These are phyloP conservation scores for Moricandia arvensis DNA, from an alignment of 345 rosid genomes.

Conservation along the genomic window DNA sequence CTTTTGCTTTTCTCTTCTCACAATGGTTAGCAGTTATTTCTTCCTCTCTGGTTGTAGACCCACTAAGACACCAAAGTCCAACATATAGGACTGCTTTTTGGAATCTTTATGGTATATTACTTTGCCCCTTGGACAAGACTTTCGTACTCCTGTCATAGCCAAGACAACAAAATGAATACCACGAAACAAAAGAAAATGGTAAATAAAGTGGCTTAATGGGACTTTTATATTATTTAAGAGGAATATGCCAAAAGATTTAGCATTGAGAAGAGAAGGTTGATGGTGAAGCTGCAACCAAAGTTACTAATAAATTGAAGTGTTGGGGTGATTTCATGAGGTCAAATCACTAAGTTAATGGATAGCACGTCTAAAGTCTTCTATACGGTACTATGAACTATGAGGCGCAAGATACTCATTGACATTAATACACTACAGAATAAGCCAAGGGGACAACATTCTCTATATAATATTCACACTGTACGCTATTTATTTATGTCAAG, in stretches of 20 bases:
- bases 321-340: not conserved
- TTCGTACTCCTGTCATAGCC: not conserved
- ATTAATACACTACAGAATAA: slow-evolving; percentile 8
- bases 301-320: not conserved
- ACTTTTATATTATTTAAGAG: not conserved
- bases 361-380: not conserved
- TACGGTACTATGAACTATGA: slow-evolving; percentile 2
- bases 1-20: slow-evolving; percentile 14
- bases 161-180: not conserved
- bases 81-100: slow-evolving; percentile 4
- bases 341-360: not conserved
- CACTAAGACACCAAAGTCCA: slow-evolving; percentile 17
- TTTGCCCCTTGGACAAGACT: not conserved
- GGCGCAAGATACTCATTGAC: slow-evolving; percentile 4
- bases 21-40: not conserved
- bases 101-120: slow-evolving; percentile 24
- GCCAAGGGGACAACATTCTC: not conserved
- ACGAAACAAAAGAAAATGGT: not conserved
- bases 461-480: not conserved
- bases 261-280: not conserved
- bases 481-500: not conserved
- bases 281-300: not conserved
- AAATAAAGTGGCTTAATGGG: not conserved
- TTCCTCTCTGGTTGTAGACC: slow-evolving; percentile 16
- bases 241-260: not conserved